phyloP scores from a whole-genome alignment of 2,329 filamentous ascomycete genomes.

The Monilinia fructigena region DNA sequence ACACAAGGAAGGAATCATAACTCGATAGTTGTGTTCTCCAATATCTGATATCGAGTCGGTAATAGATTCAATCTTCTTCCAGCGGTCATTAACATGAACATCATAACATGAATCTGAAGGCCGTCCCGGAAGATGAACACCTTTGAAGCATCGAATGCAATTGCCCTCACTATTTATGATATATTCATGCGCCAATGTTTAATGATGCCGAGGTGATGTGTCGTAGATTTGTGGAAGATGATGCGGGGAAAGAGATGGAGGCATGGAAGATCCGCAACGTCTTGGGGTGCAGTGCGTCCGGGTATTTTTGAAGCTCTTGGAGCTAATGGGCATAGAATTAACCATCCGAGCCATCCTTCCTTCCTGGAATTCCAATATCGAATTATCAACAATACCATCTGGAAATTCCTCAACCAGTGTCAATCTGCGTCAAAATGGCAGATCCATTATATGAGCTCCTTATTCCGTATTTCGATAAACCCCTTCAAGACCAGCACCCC shows the following conservation, averaged over 20 bases:
- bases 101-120: slow-evolving; percentile 40
- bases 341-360: not conserved
- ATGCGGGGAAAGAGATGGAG: not conserved
- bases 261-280: not conserved
- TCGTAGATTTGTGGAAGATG: slow-evolving; percentile 3
- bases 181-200: not conserved
- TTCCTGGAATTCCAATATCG: not conserved
- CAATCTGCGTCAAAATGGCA: slow-evolving; percentile 50
- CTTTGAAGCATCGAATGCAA: slow-evolving; percentile 18
- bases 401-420: not conserved
- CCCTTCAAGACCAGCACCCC: slow-evolving; percentile 44
- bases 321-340: not conserved
- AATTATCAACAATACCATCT: not conserved
- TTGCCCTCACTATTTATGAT: not conserved
- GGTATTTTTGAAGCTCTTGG: slow-evolving; percentile 16
- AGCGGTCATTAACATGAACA: slow-evolving; percentile 35
- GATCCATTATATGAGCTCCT: slow-evolving; percentile 77
- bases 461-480: slow-evolving; percentile 56
- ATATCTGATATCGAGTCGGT: slow-evolving; percentile 25
- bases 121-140: slow-evolving; percentile 39
- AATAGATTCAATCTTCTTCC: slow-evolving; percentile 37
- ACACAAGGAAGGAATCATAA: slow-evolving; percentile 58
- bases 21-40: slow-evolving; percentile 24
- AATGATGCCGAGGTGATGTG: not conserved
- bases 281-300: slow-evolving; percentile 7